A percentile compares a stretch with the other conserved stretches of the same genome.
These are phyloP conservation scores for Talaromyces atroroseus DNA, from an alignment of 2,329 filamentous ascomycete genomes.

Conservation along the genomic window DNA sequence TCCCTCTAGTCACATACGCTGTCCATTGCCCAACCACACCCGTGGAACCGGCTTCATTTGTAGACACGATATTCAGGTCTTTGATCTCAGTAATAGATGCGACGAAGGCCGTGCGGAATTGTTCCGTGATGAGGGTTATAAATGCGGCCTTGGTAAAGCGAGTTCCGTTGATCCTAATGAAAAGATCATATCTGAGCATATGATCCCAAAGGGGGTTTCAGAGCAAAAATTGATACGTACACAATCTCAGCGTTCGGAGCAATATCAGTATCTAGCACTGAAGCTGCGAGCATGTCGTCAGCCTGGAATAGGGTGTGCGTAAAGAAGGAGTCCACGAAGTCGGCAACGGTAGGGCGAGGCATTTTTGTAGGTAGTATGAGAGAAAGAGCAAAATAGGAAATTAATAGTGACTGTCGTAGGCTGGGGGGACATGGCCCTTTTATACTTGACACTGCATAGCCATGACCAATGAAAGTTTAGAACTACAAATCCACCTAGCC, in stretches of 20 bases:
- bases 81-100: slow-evolving; percentile 1
- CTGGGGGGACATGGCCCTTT: background rate
- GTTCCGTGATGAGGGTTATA: background rate
- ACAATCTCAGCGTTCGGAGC: background rate
- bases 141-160: background rate
- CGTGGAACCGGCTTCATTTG: background rate
- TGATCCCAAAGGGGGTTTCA: too few species aligned
- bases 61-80: background rate
- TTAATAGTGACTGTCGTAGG: background rate
- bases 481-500: background rate
- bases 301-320: background rate
- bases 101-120: background rate
- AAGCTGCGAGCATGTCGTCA: background rate
- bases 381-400: background rate
- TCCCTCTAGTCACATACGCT: background rate
- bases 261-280: background rate
- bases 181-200: background rate
- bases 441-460: background rate
- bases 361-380: background rate
- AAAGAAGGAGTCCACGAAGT: slow-evolving; percentile 2
- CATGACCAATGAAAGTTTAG: background rate
- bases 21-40: background rate
- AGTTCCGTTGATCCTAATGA: background rate
- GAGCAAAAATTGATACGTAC: background rate
- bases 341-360: background rate